Percentiles rank a stretch among this genome's conserved stretches.
These are phyloP conservation scores for Boletellus ananas DNA, from an alignment of 768 basidiomycete species.

Conservation along the genomic window DNA sequence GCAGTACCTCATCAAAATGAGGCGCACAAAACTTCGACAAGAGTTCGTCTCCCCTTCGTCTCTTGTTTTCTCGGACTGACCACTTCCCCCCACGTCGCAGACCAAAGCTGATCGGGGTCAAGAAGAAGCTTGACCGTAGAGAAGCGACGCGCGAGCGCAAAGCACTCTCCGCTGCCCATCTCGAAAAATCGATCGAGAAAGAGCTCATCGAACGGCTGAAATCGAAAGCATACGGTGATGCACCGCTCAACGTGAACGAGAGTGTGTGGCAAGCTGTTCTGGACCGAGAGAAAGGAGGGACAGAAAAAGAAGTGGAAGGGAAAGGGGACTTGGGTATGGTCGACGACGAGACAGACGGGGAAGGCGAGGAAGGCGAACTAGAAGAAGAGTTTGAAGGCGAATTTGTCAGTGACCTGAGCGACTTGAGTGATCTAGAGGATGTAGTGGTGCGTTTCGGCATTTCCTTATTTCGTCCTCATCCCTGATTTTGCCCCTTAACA, in stretches of 20 bases:
- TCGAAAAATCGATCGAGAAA: slow-evolving; percentile 93
- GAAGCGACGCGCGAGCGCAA: slow-evolving; percentile 93
- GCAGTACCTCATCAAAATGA: slow-evolving; percentile 98
- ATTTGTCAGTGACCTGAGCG: slow-evolving; percentile 52
- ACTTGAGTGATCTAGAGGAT: slow-evolving; percentile 65
- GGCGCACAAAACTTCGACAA: slow-evolving; percentile 79
- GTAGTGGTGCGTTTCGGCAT: slow-evolving; percentile 44
- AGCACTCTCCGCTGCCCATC: slow-evolving; percentile 90
- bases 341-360: slow-evolving; percentile 55
- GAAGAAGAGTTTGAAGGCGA: slow-evolving; percentile 51
- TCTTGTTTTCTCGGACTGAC: not conserved
- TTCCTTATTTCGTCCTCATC: not conserved
- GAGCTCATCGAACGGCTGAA: slow-evolving; percentile 95
- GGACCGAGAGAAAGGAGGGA: slow-evolving; percentile 64
- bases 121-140: slow-evolving; percentile 94
- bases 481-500: slow-evolving; percentile 30
- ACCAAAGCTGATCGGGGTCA: slow-evolving; percentile 89
- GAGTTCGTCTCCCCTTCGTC: slow-evolving; percentile 51
- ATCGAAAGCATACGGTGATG: slow-evolving; percentile 95
- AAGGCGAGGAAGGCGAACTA: slow-evolving; percentile 47
- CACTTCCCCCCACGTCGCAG: slow-evolving; percentile 36
- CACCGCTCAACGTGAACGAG: slow-evolving; percentile 97
- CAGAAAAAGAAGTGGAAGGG: slow-evolving; percentile 41
- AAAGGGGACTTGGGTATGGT: slow-evolving; percentile 40
- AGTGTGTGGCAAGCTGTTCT: slow-evolving; percentile 91